Base-by-base conservation (phyloP, 345 rosid genomes). In the Excoecaria agallocha region DNA sequence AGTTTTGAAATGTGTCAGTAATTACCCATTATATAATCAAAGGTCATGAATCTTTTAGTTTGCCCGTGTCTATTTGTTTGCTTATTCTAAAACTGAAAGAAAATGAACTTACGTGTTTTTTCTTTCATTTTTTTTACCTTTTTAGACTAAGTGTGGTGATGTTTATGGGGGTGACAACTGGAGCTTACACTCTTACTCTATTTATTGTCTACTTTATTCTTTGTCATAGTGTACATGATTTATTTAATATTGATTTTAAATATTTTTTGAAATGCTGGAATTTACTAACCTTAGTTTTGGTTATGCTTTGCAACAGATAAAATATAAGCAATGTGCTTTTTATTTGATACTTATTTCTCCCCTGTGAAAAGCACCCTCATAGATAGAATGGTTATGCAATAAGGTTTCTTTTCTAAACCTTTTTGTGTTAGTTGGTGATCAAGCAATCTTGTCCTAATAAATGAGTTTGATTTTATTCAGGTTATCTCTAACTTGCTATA, bases 91-190 rank as follows among this genome's bases (percentile, higher is more conserved):
- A 52, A 59, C 7, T 22, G 50, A 50, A 45, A 43, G 65, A 17
- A 54, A 68, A 54, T 54, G 35, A 61, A 25, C 73, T 82, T 12
- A 75, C n/a, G 20, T 54, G 54, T 67, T 15, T 68, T 75, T 5
- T 9, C 8, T 43, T 43, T 43, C 46, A 43, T 43, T 43, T 43
- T 43, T 4, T 56, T 49, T 24, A 6, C 35, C 48, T 65, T 67
- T 64, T 30, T 84, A 96, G 98, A 79, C 97, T 96, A 68, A 95
- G 93, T 78, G 85, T 91, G 70, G 99, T 96, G 39, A 93, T 93
- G 98, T 96, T 98, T 75, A 86, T 96, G 96, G 99, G 99, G 69
- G 98, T 93, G 75, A 91, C 94, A 57, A 94, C 97, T 41, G 99
- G 99, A 82, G 99, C 99, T 22, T 93, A 96, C 80, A 79, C 91